Evolutionary conservation across 176 grass and related monocot species (phyloP), one percentile per base, ranked within the genome.

Genomic region (Eleusine coracana): DNA sequence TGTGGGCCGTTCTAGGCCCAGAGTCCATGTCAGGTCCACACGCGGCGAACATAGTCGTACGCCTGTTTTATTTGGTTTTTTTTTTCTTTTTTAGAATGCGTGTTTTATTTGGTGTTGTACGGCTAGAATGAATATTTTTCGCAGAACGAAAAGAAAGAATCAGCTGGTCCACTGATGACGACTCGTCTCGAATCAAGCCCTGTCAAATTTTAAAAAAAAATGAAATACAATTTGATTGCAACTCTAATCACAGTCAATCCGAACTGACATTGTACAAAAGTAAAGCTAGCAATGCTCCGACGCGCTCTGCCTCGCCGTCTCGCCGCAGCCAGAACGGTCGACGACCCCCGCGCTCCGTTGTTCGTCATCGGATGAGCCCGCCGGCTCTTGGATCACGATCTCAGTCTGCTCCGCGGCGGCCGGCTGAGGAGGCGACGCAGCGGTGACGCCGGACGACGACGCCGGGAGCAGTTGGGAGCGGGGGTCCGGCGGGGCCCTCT

Each of bases 321-420:
- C 86, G 4, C 7, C 17, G 45, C 80, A 65, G 31, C 11, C 25
- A 20, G 21, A 4, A 41, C 70, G 49, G 14, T 11, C 39, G 3
- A 3, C 41, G 0, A 21, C 72, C 2, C 16, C 37, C 3, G 49
- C 39, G 28, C 28, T 51, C 21, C 2, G 60, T 20, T 63, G 60
- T 2, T 63, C 73, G 5, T 45, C n/a, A 40, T 5, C 28, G 21
- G 65, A 23, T 21, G 78, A 55, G 44, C 64, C 66, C 1, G 73
- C 54, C 1, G 67, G 73, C 40, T 86, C 78, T 54, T 82, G 78
- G 48, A 48, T 21, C 68, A 58, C 4, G 58, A 86, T 86, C 79
- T 63, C 80, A 3, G 49, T 14, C 1, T 18, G 17, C 4, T 72
- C 45, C 17, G 42, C 44, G 28, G 18, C 44, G 18, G 10, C 44